Conservation (phyloP, 176 grass and related monocot genomes). For the Hyparrhenia diplandra region DNA sequence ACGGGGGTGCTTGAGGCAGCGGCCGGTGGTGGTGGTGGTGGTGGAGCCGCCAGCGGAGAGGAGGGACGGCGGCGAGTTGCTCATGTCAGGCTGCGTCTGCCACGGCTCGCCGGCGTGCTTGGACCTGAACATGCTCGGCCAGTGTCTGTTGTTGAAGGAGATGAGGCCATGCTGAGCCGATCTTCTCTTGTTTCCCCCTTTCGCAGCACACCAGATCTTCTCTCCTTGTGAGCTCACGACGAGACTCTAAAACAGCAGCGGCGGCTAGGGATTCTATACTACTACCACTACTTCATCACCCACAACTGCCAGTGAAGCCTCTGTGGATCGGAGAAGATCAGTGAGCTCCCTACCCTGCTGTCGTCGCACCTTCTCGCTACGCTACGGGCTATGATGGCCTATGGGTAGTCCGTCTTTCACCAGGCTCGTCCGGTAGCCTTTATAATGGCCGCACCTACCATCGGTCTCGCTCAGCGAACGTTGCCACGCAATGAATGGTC, state of each 20-base stretch:
- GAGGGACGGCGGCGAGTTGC: slow-evolving; percentile 31
- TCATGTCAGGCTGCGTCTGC: slow-evolving; percentile 60
- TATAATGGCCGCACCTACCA: slow-evolving; percentile 46
- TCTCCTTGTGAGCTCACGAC: neutral
- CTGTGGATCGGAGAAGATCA: neutral
- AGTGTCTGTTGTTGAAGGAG: slow-evolving; percentile 88
- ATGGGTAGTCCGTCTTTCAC: too few species aligned
- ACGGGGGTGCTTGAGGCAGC: slow-evolving; percentile 44
- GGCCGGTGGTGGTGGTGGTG: too few species aligned
- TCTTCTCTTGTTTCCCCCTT: neutral
- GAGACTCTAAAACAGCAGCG: neutral
- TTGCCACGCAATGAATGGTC: slow-evolving; percentile 32
- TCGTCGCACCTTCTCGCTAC: neutral
- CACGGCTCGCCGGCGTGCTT: slow-evolving; percentile 77
- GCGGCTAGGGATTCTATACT: neutral
- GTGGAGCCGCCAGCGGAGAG: neutral
- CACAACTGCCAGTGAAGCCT: neutral
- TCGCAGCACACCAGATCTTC: neutral
- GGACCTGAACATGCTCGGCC: slow-evolving; percentile 97
- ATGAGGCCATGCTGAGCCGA: slow-evolving; percentile 60
- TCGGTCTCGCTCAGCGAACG: neutral
- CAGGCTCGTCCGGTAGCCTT: slow-evolving; percentile 16
- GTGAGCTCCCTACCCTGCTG: neutral
- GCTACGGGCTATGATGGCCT: too few species aligned
- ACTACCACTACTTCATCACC: neutral